Evolutionary conservation across 345 rosid species (phyloP).

Genomic region (Arabis hirsuta): DNA sequence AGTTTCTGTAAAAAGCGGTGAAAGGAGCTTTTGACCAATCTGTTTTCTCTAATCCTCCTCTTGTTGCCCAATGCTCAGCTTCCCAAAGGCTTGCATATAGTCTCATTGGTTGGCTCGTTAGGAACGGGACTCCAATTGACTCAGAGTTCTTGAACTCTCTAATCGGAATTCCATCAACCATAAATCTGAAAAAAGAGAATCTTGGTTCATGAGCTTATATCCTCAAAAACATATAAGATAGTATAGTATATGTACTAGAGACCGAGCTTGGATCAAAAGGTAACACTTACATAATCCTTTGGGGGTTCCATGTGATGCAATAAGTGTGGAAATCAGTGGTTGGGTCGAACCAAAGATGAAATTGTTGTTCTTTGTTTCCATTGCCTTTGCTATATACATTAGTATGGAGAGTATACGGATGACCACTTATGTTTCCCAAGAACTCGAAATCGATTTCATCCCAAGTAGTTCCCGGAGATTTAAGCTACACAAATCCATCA

Average conservation of each 20-base stretch:
- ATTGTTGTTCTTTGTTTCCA: constrained; percentile 48
- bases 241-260: too few species aligned
- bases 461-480: constrained; percentile 42
- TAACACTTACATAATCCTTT: constrained; percentile 43
- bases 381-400: constrained; percentile 45
- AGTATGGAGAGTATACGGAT: constrained; percentile 45
- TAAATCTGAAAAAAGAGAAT: constrained; percentile 47
- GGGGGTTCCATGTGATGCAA: constrained; percentile 45
- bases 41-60: constrained; percentile 68
- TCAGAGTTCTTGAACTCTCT: constrained; percentile 63
- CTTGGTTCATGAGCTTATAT: constrained; percentile 1
- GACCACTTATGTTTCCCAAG: constrained; percentile 56
- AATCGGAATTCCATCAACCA: constrained; percentile 58
- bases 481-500: constrained; percentile 36
- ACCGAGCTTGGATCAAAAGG: background rate
- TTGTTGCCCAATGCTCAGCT: constrained; percentile 70
- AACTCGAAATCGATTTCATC: constrained; percentile 48
- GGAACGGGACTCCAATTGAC: constrained; percentile 53
- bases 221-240: background rate
- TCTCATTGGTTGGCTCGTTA: constrained; percentile 60
- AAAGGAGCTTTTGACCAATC: constrained; percentile 75
- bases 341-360: constrained; percentile 46
- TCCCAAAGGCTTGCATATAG: constrained; percentile 62
- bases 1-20: constrained; percentile 65
- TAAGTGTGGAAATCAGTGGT: constrained; percentile 37